Evolutionary conservation across 139 green algal species (phyloP), one percentile per base, ranked within the genome.

Genomic region (Microglena sp.): DNA sequence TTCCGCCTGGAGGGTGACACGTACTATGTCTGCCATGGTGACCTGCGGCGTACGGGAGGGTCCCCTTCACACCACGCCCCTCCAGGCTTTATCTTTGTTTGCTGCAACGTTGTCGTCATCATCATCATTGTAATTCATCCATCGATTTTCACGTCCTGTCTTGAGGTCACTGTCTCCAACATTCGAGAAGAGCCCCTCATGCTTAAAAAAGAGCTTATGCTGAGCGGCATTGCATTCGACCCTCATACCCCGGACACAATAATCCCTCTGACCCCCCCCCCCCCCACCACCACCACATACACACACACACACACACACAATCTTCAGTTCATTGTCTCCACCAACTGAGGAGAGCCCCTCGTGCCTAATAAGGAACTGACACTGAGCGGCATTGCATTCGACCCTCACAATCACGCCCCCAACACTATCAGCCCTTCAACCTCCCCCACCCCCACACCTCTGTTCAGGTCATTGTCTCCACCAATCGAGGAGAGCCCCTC

Each of bases 321-420:
- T 59, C 21, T 59, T n/a, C 50, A 59, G 50, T 24, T 59, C 11
- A 18, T 59, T 27, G 6, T 59, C 50, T 59, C 11, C 15, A 59
- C 18, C 40, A 50, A 50, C 80, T 73, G 87, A 44, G 89, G 89
- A 31, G 88, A 94, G 78, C 89, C 89, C 28, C 73, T 95, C 31
- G 86, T 95, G 68, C 79, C 94, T 68, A 85, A 90, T 68, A 92
- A 92, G 77, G 89, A 93, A 78, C 79, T 94, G 60, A 89, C 82
- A n/a, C 69, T 95, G 36, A 86, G 80, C 15, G 89, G 88, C 33
- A 90, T 94, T 69, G 89, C 89, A 1, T 91, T 89, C 76, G 89
- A 95, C n/a, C n/a, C n/a, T n/a, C n/a, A n/a, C n/a, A n/a, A n/a
- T 18, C 11, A 50, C 11, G 40, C 40, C 40, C 11, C 40, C 40